A percentile compares a stretch with the other conserved stretches of the same genome.
These are phyloP conservation scores for Lojkania enalia DNA, from an alignment of 2,329 filamentous ascomycete species.

Conservation along the genomic window DNA sequence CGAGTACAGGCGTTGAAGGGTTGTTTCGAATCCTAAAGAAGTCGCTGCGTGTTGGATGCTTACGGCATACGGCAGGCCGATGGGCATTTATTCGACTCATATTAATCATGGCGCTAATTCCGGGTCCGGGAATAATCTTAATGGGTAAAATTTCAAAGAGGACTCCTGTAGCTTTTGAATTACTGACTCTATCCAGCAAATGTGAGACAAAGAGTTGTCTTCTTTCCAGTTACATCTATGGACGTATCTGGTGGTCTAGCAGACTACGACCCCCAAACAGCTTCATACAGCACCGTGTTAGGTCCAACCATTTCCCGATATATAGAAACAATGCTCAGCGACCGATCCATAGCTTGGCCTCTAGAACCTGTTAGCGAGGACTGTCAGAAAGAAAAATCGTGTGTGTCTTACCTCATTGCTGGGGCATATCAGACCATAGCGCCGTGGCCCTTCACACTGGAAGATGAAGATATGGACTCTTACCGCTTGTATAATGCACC, in stretches of 20 bases:
- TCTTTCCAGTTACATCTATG: slow-evolving; percentile 10
- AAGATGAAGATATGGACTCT: slow-evolving; percentile 7
- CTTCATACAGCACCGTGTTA: not conserved
- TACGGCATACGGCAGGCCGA: slow-evolving; percentile 1
- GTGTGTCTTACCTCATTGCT: slow-evolving; percentile 19
- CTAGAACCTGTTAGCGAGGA: slow-evolving; percentile 11
- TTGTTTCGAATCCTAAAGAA: slow-evolving; percentile 7
- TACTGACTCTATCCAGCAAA: slow-evolving; percentile 5
- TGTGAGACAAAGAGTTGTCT: slow-evolving; percentile 10
- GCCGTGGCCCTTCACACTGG: slow-evolving; percentile 19
- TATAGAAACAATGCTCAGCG: slow-evolving; percentile 17
- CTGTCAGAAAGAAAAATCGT: slow-evolving; percentile 12
- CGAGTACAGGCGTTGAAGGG: slow-evolving; percentile 14
- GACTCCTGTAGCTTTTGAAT: not conserved
- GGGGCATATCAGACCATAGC: slow-evolving; percentile 15
- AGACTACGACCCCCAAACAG: slow-evolving; percentile 14
- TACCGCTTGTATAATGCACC: slow-evolving; percentile 18
- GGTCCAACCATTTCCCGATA: slow-evolving; percentile 12
- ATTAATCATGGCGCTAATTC: slow-evolving; percentile 17
- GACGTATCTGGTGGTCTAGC: slow-evolving; percentile 19
- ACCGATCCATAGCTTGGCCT: slow-evolving; percentile 15
- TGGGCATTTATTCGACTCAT: slow-evolving; percentile 15
- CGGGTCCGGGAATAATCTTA: slow-evolving; percentile 21
- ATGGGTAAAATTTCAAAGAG: slow-evolving; percentile 10
- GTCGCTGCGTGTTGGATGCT: slow-evolving; percentile 1